A percentile compares a stretch with the other conserved stretches of the same genome.
phyloP scores from a whole-genome alignment of 2,329 filamentous ascomycete genomes.

The Dothideomycetidae sp. region DNA sequence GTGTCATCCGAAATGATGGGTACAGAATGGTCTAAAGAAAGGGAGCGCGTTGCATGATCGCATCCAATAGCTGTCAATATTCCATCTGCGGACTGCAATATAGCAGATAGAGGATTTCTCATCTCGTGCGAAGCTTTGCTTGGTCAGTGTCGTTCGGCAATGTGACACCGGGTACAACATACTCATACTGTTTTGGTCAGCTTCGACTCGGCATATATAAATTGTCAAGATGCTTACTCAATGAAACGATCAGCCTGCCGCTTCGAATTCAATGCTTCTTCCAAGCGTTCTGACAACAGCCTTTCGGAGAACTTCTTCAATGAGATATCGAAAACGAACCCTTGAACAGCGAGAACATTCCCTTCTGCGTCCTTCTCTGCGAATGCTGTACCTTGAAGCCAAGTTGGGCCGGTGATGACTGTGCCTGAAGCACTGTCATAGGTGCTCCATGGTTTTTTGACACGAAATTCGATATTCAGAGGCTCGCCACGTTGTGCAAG shows the following conservation, averaged over 20 bases:
- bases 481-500: constrained; percentile 21
- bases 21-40: neutral
- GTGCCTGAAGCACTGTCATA: constrained; percentile 17
- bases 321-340: constrained; percentile 23
- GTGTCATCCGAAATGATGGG: constrained; percentile 2
- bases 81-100: constrained; percentile 31
- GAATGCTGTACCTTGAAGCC: constrained; percentile 21
- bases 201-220: too few relatives aligned
- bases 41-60: constrained; percentile 2
- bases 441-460: constrained; percentile 24
- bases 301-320: constrained; percentile 21
- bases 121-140: constrained; percentile 29
- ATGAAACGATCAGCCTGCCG: constrained; percentile 25
- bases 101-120: constrained; percentile 30
- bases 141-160: too few relatives aligned
- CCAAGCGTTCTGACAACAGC: constrained; percentile 18
- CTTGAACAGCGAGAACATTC: constrained; percentile 18
- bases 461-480: constrained; percentile 24
- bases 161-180: too few relatives aligned
- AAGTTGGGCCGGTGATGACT: constrained; percentile 18
- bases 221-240: too few relatives aligned
- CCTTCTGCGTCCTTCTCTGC: constrained; percentile 21
- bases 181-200: too few relatives aligned
- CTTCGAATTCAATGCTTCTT: constrained; percentile 25
- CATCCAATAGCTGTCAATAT: constrained; percentile 23